Percentiles rank a stretch among this genome's conserved stretches.
phyloP scores from a whole-genome alignment of 345 rosid genomes.

The Hibiscus syriacus region DNA sequence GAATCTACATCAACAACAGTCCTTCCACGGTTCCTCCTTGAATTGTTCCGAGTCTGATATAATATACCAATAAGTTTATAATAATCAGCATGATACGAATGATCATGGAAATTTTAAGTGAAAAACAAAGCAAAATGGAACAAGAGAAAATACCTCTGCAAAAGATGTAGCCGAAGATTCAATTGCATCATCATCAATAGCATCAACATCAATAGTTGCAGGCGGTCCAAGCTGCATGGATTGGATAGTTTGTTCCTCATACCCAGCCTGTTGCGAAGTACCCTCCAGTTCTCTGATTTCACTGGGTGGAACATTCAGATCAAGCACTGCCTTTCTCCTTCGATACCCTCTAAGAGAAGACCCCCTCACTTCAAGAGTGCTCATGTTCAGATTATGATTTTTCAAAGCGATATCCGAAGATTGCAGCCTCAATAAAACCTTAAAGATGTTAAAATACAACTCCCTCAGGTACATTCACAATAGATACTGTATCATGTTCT shows the following conservation, averaged over 20 bases:
- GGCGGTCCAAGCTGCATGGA: conserved; percentile 24
- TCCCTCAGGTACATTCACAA: not conserved
- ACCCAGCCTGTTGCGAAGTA: conserved; percentile 32
- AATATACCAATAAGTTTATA: conserved; percentile 10
- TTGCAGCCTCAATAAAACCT: conserved; percentile 1
- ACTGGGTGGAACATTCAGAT: conserved; percentile 43
- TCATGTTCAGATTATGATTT: conserved; percentile 26
- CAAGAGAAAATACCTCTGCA: conserved; percentile 41
- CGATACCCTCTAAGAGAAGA: conserved; percentile 40
- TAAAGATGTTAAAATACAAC: not conserved
- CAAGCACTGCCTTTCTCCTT: conserved; percentile 41
- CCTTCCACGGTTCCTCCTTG: conserved; percentile 40
- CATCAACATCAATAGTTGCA: conserved; percentile 60
- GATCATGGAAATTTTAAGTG: not conserved
- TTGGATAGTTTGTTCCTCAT: conserved; percentile 18
- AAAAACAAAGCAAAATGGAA: not conserved
- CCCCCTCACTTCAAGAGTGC: conserved; percentile 28
- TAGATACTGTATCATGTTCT: not conserved
- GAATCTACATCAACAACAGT: conserved; percentile 56
- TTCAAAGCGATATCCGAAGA: not conserved
- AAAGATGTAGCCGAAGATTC: conserved; percentile 71
- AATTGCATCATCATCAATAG: conserved; percentile 72
- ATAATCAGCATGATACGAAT: not conserved
- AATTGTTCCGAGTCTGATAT: conserved; percentile 66
- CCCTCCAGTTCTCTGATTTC: conserved; percentile 56